Conservation (phyloP, 2,329 filamentous ascomycete genomes). For the Incumbomyces lentus region DNA sequence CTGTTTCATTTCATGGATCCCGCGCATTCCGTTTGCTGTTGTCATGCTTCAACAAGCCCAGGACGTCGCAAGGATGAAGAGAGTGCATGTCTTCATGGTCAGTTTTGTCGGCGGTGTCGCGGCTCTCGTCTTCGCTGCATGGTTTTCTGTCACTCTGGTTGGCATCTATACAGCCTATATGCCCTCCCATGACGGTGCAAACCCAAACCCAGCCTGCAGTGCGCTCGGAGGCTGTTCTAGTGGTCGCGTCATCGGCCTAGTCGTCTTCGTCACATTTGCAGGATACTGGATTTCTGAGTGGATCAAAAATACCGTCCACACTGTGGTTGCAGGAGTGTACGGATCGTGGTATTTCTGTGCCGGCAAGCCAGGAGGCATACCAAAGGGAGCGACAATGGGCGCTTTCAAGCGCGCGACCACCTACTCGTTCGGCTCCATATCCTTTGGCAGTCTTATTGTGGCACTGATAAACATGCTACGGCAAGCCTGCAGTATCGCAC, state of each 20-base stretch:
- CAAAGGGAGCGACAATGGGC: slow-evolving; percentile 69
- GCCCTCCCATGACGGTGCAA: slow-evolving; percentile 40
- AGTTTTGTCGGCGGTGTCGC: slow-evolving; percentile 72
- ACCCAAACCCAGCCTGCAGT: slow-evolving; percentile 43
- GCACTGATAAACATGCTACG: slow-evolving; percentile 78
- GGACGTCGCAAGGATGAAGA: slow-evolving; percentile 64
- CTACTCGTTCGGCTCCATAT: slow-evolving; percentile 87
- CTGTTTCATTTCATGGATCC: slow-evolving; percentile 82
- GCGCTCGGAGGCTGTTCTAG: slow-evolving; percentile 50
- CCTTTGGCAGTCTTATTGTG: slow-evolving; percentile 72
- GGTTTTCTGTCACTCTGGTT: slow-evolving; percentile 78
- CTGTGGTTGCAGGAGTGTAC: slow-evolving; percentile 77
- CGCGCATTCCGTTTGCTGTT: slow-evolving; percentile 79
- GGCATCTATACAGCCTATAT: slow-evolving; percentile 78
- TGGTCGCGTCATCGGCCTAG: slow-evolving; percentile 69
- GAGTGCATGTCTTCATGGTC: slow-evolving; percentile 78
- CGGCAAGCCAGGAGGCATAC: slow-evolving; percentile 52
- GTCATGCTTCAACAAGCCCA: slow-evolving; percentile 81
- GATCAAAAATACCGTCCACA: slow-evolving; percentile 88
- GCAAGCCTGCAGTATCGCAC: slow-evolving; percentile 70
- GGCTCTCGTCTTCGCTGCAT: slow-evolving; percentile 66
- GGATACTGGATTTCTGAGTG: slow-evolving; percentile 92
- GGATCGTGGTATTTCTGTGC: slow-evolving; percentile 85
- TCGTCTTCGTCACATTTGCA: slow-evolving; percentile 81
- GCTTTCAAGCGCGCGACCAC: slow-evolving; percentile 72